Conservation (phyloP, 805 yeast species). For the Ogataea paradorogensis region DNA sequence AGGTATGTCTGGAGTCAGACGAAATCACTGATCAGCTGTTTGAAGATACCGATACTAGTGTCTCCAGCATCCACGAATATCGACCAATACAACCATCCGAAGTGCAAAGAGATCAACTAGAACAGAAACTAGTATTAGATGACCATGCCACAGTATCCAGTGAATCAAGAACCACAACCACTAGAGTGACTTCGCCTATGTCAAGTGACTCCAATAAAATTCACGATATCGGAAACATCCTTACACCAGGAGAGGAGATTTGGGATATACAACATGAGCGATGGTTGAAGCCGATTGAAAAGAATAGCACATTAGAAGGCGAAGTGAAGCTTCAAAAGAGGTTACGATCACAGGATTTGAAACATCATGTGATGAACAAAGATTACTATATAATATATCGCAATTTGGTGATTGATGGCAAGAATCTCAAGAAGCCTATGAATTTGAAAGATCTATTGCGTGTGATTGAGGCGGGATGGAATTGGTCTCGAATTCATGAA, state of each 20-base stretch:
- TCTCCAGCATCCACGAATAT: conserved; percentile 1
- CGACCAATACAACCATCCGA: conserved; percentile 1
- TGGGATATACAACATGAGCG: conserved; percentile 69
- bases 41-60: conserved; percentile 24
- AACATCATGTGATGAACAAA: conserved; percentile 38
- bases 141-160: conserved; percentile 14
- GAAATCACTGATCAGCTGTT: conserved; percentile 51
- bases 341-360: conserved; percentile 25
- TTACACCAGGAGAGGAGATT: conserved; percentile 41
- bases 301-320: conserved; percentile 26
- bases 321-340: conserved; percentile 22
- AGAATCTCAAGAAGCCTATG: conserved; percentile 63
- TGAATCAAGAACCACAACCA: conserved; percentile 7
- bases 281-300: conserved; percentile 55
- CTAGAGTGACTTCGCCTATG: conserved; percentile 3
- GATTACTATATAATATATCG: conserved; percentile 63
- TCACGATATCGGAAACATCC: not conserved
- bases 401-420: conserved; percentile 66
- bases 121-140: conserved; percentile 14
- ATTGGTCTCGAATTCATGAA: conserved; percentile 58
- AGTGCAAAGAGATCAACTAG: conserved; percentile 6
- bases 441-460: conserved; percentile 70
- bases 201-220: not conserved
- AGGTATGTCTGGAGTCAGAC: conserved; percentile 47
- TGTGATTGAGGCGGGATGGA: conserved; percentile 84